Conservation (phyloP, 805 yeast genomes). For the Cyberlindnera misumaiensis region DNA sequence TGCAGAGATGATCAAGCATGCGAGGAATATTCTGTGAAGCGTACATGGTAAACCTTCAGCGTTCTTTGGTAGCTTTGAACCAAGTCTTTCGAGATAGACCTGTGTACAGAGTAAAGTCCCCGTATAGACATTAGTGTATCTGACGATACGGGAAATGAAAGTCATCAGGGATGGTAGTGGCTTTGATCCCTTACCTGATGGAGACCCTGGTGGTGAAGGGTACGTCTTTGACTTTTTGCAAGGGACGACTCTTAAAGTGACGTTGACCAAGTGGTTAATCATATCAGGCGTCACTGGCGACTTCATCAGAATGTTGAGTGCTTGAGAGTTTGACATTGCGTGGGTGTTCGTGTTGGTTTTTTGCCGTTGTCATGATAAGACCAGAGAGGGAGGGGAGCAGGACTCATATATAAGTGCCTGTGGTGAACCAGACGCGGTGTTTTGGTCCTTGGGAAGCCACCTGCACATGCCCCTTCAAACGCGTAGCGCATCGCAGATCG, state of each 20-base stretch:
- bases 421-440: no score
- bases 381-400: no score
- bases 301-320: conserved; percentile 50
- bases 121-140: conserved; percentile 73
- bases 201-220: conserved; percentile 32
- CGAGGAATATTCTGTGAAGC: conserved; percentile 68
- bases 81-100: conserved; percentile 58
- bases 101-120: conserved; percentile 71
- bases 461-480: no score
- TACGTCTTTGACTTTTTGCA: conserved; percentile 35
- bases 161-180: conserved; percentile 61
- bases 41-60: conserved; percentile 78
- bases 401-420: no score
- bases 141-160: conserved; percentile 63
- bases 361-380: no score
- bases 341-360: not conserved
- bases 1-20: conserved; percentile 66
- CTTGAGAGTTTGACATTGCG: conserved; percentile 44
- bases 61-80: conserved; percentile 55
- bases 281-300: conserved; percentile 70
- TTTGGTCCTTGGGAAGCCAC: no score
- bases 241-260: conserved; percentile 62
- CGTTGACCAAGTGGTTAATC: conserved; percentile 61
- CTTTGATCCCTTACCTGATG: conserved; percentile 14
- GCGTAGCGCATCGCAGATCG: no score